Evolutionary conservation across 768 basidiomycete species (phyloP).

Genomic region (Strobilomyces dryophilus): DNA sequence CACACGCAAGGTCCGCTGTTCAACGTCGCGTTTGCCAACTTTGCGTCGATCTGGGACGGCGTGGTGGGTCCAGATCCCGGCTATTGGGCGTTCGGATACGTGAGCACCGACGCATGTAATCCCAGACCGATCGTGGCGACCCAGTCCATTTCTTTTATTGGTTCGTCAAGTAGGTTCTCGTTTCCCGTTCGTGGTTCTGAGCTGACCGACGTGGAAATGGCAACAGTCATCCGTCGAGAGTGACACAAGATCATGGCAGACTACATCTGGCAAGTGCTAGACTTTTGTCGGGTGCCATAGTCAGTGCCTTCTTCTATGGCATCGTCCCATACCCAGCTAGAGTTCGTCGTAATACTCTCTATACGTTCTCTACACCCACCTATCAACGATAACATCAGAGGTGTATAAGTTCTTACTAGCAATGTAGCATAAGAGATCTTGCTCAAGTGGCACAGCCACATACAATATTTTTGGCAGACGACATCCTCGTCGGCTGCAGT

Average conservation of each 20-base stretch:
- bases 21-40: conserved; percentile 44
- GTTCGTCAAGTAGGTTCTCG: conserved; percentile 40
- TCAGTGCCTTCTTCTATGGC: background rate
- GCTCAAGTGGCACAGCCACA: background rate
- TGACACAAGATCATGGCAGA: conserved; percentile 54
- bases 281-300: conserved; percentile 23
- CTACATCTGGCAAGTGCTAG: conserved; percentile 41
- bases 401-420: no score
- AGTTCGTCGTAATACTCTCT: no score
- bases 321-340: background rate
- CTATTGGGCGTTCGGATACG: conserved; percentile 46
- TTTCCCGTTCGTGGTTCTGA: background rate
- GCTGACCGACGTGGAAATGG: background rate
- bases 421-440: no score
- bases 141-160: conserved; percentile 52
- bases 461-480: background rate
- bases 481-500: conserved; percentile 13
- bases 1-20: conserved; percentile 28
- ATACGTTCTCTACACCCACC: no score
- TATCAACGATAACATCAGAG: no score
- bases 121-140: conserved; percentile 36
- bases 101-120: conserved; percentile 36
- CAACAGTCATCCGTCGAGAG: conserved; percentile 46
- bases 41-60: conserved; percentile 47
- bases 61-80: conserved; percentile 43